These are phyloP conservation scores for Eucalyptus erythrocorys DNA, from an alignment of 345 rosid genomes.

Conservation along the genomic window DNA sequence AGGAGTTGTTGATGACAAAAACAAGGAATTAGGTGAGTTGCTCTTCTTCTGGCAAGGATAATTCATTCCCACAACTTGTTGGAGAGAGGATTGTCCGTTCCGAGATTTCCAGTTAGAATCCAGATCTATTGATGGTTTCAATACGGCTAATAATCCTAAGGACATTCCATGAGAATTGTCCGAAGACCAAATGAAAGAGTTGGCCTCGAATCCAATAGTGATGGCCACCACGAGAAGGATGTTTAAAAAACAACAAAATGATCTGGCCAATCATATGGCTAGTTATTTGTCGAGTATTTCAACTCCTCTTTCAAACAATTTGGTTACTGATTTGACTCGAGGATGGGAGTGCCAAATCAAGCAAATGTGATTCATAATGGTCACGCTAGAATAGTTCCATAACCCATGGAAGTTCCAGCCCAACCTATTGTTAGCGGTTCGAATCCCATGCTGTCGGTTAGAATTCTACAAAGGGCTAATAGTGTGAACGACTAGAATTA, in stretches of 20 bases:
- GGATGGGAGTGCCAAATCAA: background rate
- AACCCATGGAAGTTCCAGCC: too few relatives aligned
- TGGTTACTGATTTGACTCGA: fast-evolving
- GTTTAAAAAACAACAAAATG: background rate
- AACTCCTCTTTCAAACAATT: background rate
- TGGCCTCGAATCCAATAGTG: fast-evolving
- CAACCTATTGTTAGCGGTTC: too few relatives aligned
- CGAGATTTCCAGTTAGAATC: too few relatives aligned
- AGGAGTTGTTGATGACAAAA: background rate
- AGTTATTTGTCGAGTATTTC: too few relatives aligned
- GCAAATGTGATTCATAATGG: fast-evolving
- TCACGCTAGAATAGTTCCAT: too few relatives aligned
- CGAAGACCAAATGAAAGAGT: background rate
- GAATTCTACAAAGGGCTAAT: background rate
- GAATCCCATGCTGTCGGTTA: too few relatives aligned
- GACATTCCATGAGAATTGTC: background rate
- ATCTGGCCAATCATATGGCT: too few relatives aligned
- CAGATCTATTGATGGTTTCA: too few relatives aligned
- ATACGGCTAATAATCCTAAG: too few relatives aligned
- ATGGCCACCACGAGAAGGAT: background rate
- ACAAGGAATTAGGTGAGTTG: background rate
- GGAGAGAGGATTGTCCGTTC: fast-evolving
- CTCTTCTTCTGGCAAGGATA: fast-evolving
- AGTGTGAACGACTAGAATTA: background rate
- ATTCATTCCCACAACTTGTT: background rate